A percentile compares a stretch with the other conserved stretches of the same genome.
phyloP scores from a whole-genome alignment of 805 yeast genomes.

The Martiniozyma abietophila region DNA sequence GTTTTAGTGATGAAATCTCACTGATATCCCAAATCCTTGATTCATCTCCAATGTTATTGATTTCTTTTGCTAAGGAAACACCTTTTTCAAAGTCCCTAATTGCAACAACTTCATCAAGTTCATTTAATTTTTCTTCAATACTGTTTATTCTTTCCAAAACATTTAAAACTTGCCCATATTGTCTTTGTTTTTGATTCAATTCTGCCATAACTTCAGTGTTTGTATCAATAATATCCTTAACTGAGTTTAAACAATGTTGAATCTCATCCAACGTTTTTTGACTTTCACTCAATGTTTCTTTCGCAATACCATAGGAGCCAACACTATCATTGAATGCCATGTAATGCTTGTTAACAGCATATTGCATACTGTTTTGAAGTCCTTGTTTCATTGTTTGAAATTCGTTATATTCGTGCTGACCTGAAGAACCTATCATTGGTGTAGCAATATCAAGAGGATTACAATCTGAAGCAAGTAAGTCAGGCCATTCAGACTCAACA shows the following conservation, averaged over 20 bases:
- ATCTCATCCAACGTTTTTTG: constrained; percentile 31
- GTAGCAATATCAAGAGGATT: constrained; percentile 84
- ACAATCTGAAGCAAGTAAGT: constrained; percentile 42
- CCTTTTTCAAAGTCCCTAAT: constrained; percentile 53
- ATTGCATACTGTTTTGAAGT: constrained; percentile 48
- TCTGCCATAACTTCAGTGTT: constrained; percentile 52
- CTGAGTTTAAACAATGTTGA: constrained; percentile 14
- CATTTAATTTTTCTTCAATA: constrained; percentile 48
- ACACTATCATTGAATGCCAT: constrained; percentile 79
- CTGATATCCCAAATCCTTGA: constrained; percentile 52
- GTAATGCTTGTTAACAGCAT: constrained; percentile 71
- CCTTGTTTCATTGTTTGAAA: constrained; percentile 52
- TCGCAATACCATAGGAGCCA: constrained; percentile 72
- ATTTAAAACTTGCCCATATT: constrained; percentile 61
- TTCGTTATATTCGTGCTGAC: constrained; percentile 65
- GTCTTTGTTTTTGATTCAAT: constrained; percentile 51
- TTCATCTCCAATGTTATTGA: constrained; percentile 36
- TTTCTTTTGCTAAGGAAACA: constrained; percentile 30
- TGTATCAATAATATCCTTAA: constrained; percentile 26
- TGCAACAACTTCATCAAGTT: constrained; percentile 58
- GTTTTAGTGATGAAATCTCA: constrained; percentile 45
- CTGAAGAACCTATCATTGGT: constrained; percentile 72
- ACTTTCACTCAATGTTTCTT: constrained; percentile 53
- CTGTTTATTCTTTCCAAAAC: constrained; percentile 59
- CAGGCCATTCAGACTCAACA: constrained; percentile 23